A percentile compares a stretch with the other conserved stretches of the same genome.
These are phyloP conservation scores for Nitzschia putrida DNA, from an alignment of 108 stramenopile genomes.

Conservation along the genomic window DNA sequence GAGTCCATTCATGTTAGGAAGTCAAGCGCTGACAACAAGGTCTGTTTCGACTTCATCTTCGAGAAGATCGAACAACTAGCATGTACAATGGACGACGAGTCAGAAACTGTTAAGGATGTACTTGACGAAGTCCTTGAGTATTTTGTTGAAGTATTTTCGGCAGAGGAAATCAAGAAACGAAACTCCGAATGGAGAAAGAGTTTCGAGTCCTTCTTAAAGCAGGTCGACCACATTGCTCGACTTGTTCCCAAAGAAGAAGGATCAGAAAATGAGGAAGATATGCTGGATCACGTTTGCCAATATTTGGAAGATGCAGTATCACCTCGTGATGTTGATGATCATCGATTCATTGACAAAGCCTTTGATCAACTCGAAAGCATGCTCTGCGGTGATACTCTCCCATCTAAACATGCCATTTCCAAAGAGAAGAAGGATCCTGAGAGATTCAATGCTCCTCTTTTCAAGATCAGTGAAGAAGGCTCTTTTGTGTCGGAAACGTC, in stretches of 20 bases:
- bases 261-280: not conserved
- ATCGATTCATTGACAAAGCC: not conserved
- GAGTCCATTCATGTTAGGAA: too few species aligned
- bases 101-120: constrained; percentile 12
- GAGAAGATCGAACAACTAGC: constrained; percentile 13
- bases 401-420: not conserved
- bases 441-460: not conserved
- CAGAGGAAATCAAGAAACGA: not conserved
- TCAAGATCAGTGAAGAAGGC: constrained; percentile 14
- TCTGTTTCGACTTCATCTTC: constrained; percentile 10
- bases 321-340: not conserved
- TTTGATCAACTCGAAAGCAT: not conserved
- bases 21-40: not conserved
- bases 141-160: constrained; percentile 4
- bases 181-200: constrained; percentile 5
- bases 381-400: not conserved
- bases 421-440: not conserved
- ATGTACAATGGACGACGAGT: constrained; percentile 16
- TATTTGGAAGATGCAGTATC: not conserved
- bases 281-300: constrained; percentile 6
- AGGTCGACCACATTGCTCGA: constrained; percentile 3
- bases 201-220: constrained; percentile 10
- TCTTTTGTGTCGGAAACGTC: constrained; percentile 1
- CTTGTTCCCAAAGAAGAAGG: not conserved
- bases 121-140: constrained; percentile 15